phyloP scores from a whole-genome alignment of 2,329 filamentous ascomycete species.

The Chaetomium sp. region DNA sequence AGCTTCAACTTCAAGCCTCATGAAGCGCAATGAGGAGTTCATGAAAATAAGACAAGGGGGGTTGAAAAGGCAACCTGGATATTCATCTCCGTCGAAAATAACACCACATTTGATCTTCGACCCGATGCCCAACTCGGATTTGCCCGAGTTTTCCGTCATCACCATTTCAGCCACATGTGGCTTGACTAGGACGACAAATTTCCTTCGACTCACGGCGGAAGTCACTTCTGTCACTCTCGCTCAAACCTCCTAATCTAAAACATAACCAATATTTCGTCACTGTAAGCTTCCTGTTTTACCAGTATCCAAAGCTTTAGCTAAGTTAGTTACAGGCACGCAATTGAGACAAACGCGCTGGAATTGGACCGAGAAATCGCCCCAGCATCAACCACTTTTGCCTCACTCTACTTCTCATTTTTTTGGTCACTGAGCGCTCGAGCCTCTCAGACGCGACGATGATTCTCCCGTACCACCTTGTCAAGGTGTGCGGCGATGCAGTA shows the following conservation, averaged over 20 bases:
- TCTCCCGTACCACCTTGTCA: conserved; percentile 60
- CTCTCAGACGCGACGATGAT: conserved; percentile 29
- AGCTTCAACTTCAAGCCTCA: not conserved
- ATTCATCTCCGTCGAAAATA: not conserved
- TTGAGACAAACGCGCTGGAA: too few species aligned
- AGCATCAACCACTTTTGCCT: not conserved
- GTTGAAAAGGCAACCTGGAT: not conserved
- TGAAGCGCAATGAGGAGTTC: not conserved
- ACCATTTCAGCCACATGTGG: conserved; percentile 19
- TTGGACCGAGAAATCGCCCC: too few species aligned
- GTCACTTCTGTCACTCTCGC: not conserved
- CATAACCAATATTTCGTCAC: not conserved
- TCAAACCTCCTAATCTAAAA: not conserved
- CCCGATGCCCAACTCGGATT: too few species aligned
- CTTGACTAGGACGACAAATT: conserved; percentile 10
- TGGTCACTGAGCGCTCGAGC: too few species aligned
- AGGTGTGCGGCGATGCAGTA: conserved; percentile 49
- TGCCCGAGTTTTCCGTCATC: not conserved
- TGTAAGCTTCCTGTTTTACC: too few species aligned
- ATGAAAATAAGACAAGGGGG: not conserved
- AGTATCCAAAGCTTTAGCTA: too few species aligned
- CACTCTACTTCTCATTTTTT: too few species aligned
- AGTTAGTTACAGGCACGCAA: too few species aligned
- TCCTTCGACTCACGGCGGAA: not conserved
- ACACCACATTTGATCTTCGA: not conserved